Conservation (phyloP, 352 stramenopile species). For the Elongisporangium anandrum region DNA sequence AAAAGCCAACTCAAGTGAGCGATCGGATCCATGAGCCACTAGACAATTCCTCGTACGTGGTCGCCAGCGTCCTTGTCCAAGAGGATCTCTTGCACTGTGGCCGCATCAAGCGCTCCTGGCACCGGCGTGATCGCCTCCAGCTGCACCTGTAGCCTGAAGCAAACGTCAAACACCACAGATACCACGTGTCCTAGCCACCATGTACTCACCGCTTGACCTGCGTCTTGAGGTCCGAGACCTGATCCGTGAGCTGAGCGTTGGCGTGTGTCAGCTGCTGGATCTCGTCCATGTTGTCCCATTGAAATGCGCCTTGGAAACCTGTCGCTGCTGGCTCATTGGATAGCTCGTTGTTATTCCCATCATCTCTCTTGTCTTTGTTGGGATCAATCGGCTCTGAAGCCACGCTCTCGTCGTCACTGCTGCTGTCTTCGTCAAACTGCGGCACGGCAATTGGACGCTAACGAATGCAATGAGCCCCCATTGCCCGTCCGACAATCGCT, state of each 20-base stretch:
- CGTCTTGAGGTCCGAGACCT: slow-evolving; percentile 42
- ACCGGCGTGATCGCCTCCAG: slow-evolving; percentile 62
- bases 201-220: slow-evolving; percentile 51
- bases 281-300: slow-evolving; percentile 47
- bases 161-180: no score
- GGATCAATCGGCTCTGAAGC: not conserved
- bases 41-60: slow-evolving; percentile 28
- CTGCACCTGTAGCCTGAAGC: slow-evolving; percentile 56
- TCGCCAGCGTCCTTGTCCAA: slow-evolving; percentile 52
- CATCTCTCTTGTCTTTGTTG: not conserved
- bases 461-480: no score
- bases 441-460: slow-evolving; percentile 49
- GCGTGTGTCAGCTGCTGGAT: slow-evolving; percentile 64
- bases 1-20: slow-evolving; percentile 1
- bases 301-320: slow-evolving; percentile 23
- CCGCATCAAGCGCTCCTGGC: slow-evolving; percentile 39
- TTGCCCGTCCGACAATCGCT: no score
- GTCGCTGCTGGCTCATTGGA: not conserved
- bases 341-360: slow-evolving; percentile 17
- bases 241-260: slow-evolving; percentile 36
- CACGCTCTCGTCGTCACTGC: slow-evolving; percentile 38
- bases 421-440: slow-evolving; percentile 51
- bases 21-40: not conserved
- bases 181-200: no score
- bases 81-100: slow-evolving; percentile 52